Evolutionary conservation across 805 yeast species (phyloP).

Genomic region (Candida berthetii): DNA sequence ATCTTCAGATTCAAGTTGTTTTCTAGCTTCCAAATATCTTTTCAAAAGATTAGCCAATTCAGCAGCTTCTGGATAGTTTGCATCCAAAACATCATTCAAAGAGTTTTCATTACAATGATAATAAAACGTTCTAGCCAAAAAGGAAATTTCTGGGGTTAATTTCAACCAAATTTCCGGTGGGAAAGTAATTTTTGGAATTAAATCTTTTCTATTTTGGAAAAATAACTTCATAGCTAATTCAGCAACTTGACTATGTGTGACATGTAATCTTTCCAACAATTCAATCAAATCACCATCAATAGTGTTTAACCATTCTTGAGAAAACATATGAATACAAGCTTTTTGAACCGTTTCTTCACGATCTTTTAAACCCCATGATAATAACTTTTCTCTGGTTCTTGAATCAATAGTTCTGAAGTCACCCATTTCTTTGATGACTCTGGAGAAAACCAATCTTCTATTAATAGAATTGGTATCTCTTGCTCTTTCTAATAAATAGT

Average conservation of each 20-base stretch:
- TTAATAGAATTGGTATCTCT: slow-evolving; percentile 70
- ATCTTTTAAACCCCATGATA: slow-evolving; percentile 84
- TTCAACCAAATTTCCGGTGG: slow-evolving; percentile 63
- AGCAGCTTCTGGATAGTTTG: slow-evolving; percentile 73
- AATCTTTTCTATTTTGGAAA: slow-evolving; percentile 56
- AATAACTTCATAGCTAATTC: slow-evolving; percentile 59
- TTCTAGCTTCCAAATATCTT: slow-evolving; percentile 48
- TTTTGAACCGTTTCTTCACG: slow-evolving; percentile 67
- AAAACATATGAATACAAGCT: slow-evolving; percentile 69
- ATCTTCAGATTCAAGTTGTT: slow-evolving; percentile 16
- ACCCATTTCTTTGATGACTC: slow-evolving; percentile 61
- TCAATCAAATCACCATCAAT: slow-evolving; percentile 67
- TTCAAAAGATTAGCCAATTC: slow-evolving; percentile 56
- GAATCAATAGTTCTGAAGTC: slow-evolving; percentile 51
- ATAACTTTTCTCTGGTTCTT: slow-evolving; percentile 54
- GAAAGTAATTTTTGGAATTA: slow-evolving; percentile 52
- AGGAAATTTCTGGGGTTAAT: slow-evolving; percentile 69
- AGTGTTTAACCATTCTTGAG: slow-evolving; percentile 64
- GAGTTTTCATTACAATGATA: slow-evolving; percentile 54
- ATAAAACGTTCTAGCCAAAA: slow-evolving; percentile 63
- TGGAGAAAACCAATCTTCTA: slow-evolving; percentile 66
- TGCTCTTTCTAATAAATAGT: slow-evolving; percentile 69
- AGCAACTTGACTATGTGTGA: slow-evolving; percentile 61
- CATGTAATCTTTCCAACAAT: slow-evolving; percentile 65
- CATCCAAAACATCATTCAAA: slow-evolving; percentile 50